These are phyloP conservation scores for Diaporthe ilicicola DNA, from an alignment of 2,329 filamentous ascomycete genomes.

Conservation along the genomic window DNA sequence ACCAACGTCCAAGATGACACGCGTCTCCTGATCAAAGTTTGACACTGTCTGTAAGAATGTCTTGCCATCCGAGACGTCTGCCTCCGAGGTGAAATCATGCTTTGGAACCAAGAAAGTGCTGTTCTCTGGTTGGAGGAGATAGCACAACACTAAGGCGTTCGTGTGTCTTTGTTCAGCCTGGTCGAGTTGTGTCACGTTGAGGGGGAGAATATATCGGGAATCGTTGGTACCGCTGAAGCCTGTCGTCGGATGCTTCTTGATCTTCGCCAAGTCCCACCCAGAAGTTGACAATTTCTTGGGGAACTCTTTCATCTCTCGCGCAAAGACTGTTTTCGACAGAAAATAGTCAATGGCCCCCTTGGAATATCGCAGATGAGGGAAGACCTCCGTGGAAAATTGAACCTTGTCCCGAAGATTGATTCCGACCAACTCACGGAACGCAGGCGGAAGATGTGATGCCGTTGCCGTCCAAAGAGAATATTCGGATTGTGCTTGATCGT, in stretches of 20 bases:
- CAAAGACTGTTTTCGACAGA: slow-evolving; percentile 65
- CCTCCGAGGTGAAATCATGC: not conserved
- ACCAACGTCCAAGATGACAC: slow-evolving; percentile 75
- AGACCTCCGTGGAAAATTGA: slow-evolving; percentile 59
- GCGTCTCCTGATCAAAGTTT: slow-evolving; percentile 39
- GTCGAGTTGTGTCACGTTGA: slow-evolving; percentile 64
- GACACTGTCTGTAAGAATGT: slow-evolving; percentile 56
- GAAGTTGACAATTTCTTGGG: slow-evolving; percentile 69
- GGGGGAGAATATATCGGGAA: slow-evolving; percentile 62
- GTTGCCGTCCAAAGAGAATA: slow-evolving; percentile 59
- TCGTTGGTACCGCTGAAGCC: slow-evolving; percentile 80
- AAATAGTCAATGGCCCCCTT: slow-evolving; percentile 71
- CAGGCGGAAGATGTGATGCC: slow-evolving; percentile 41
- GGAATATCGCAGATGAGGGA: slow-evolving; percentile 58
- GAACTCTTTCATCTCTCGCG: slow-evolving; percentile 69
- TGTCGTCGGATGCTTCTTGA: slow-evolving; percentile 58
- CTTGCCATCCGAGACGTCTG: slow-evolving; percentile 44
- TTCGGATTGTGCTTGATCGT: slow-evolving; percentile 60
- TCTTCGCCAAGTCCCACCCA: slow-evolving; percentile 69
- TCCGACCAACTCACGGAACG: slow-evolving; percentile 52
- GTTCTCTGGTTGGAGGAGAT: slow-evolving; percentile 65
- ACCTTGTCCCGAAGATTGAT: slow-evolving; percentile 67
- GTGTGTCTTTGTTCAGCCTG: slow-evolving; percentile 65
- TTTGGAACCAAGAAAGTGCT: slow-evolving; percentile 41
- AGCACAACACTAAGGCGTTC: slow-evolving; percentile 70